Conservation (phyloP, 2,329 filamentous ascomycete genomes). For the Aspergillus bombycis region DNA sequence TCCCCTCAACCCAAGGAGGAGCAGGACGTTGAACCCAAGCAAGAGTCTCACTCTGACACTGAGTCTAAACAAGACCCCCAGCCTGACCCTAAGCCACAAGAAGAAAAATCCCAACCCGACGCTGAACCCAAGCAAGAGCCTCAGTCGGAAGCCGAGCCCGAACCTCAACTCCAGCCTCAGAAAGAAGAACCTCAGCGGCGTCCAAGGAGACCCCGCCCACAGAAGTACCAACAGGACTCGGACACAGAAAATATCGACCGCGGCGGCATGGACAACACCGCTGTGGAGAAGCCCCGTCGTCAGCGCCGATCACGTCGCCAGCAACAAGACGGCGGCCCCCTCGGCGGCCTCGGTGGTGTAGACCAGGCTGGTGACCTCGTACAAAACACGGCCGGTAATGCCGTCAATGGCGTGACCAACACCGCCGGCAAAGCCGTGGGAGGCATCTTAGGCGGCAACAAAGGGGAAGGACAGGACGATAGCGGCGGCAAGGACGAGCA, state of each 20-base stretch:
- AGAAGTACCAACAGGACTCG: constrained; percentile 43
- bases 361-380: constrained; percentile 62
- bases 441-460: constrained; percentile 33
- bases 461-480: constrained; percentile 44
- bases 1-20: constrained; percentile 37
- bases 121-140: constrained; percentile 40
- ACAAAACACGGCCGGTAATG: constrained; percentile 50
- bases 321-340: constrained; percentile 43
- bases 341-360: constrained; percentile 57
- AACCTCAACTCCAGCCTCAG: constrained; percentile 51
- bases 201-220: constrained; percentile 24
- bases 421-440: constrained; percentile 49
- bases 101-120: constrained; percentile 27
- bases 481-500: constrained; percentile 39
- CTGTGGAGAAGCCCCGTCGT: constrained; percentile 52
- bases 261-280: constrained; percentile 54
- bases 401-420: constrained; percentile 45
- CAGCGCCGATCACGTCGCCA: constrained; percentile 58
- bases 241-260: constrained; percentile 59
- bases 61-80: constrained; percentile 40
- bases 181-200: constrained; percentile 14
- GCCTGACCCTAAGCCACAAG: constrained; percentile 34
- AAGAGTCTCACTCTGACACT: constrained; percentile 4
- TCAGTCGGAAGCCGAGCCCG: constrained; percentile 31
- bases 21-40: constrained; percentile 19